Base-by-base conservation (phyloP, 2,329 filamentous ascomycete species). In the Trichophyton mentagrophytes region DNA sequence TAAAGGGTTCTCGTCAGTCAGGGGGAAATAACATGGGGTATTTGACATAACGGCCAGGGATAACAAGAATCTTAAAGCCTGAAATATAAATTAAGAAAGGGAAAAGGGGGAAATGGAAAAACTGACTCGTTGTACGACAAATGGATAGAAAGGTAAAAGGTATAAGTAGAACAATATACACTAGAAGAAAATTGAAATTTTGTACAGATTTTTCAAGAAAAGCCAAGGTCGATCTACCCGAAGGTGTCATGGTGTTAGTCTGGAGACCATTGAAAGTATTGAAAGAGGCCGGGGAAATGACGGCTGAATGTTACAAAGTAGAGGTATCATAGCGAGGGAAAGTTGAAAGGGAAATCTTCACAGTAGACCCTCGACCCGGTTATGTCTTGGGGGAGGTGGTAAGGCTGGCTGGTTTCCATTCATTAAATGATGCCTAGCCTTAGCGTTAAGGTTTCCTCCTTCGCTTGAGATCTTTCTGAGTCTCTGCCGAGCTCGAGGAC, bases 401-500 rank as follows among this genome's bases (percentile, higher is more conserved):
- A 73, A 61, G 13, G 70, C 68, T 1, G 72, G 70, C 38, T 60
- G 36, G 55, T 65, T 66, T 3, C 66, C 66, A 57, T 68, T 64
- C 63, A 73, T 68, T 15, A 70, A 67, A 59, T 76, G 74, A 61
- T 76, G 74, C 30, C 75, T 69, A n/a, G 77, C 74, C 55, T 72
- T 73, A 5, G 71, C 72, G 58, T 78, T 74, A 61, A 82, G 68
- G 59, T 74, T 77, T 20, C 74, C 78, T 25, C 78, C 78, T 64
- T 80, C 79, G 63, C 78, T 80, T 4, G 76, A 77, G 11, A 73
- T 74, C 67, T 81, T 80, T 60, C 78, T 73, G 20, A 80, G 66
- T 60, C 71, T 68, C 44, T 74, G 73, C 60, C 75, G 73, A 25
- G 72, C 68, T 57, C 70, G 68, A 9, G 66, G 65, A 15, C 71